Conservation (phyloP, 108 stramenopile genomes). For the Pseudonitzschia multiseries region DNA sequence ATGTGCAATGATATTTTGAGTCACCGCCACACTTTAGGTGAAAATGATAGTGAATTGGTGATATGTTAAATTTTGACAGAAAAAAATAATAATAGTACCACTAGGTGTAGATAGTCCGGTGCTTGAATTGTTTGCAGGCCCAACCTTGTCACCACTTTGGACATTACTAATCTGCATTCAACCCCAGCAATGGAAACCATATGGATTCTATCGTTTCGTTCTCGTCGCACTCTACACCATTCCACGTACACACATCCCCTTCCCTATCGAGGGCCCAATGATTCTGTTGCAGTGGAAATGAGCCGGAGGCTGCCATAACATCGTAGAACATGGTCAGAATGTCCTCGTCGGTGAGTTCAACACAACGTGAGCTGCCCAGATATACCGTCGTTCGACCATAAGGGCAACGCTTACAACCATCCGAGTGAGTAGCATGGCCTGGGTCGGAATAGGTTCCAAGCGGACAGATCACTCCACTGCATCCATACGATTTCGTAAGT, state of each 20-base stretch:
- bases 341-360: conserved; percentile 39
- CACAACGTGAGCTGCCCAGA: conserved; percentile 42
- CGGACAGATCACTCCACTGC: conserved; percentile 59
- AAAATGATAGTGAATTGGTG: too few relatives aligned
- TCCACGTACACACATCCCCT: conserved; percentile 45
- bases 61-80: too few relatives aligned
- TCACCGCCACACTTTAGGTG: too few relatives aligned
- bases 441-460: conserved; percentile 52
- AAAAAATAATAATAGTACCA: too few relatives aligned
- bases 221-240: conserved; percentile 46
- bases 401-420: conserved; percentile 52
- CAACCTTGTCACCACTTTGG: too few relatives aligned
- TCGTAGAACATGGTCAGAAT: conserved; percentile 58
- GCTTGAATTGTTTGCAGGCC: too few relatives aligned
- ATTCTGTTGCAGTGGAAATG: conserved; percentile 27
- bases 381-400: conserved; percentile 49
- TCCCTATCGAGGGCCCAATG: conserved; percentile 40
- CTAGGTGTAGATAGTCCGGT: too few relatives aligned
- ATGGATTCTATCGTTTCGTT: conserved; percentile 40
- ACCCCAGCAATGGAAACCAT: conserved; percentile 31
- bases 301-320: conserved; percentile 40
- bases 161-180: conserved; percentile 17
- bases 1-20: too few relatives aligned
- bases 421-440: conserved; percentile 47
- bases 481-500: conserved; percentile 46